Evolutionary conservation across 495 filamentous ascomycete genomes (phyloP), one percentile per base, ranked within the genome.

Genomic region (Neurospora tetrasperma): DNA sequence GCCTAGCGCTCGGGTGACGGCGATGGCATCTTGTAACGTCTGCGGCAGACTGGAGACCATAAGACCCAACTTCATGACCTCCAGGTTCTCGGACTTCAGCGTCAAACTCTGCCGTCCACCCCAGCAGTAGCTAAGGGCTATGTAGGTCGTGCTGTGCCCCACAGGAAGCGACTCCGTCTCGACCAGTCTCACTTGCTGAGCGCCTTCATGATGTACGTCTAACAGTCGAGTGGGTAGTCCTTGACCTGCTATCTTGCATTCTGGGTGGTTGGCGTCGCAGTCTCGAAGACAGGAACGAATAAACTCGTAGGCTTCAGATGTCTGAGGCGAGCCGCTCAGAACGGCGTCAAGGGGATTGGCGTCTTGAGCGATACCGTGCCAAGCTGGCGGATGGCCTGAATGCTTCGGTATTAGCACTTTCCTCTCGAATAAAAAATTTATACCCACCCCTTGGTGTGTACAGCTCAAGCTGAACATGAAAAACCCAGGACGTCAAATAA

Each of bases 111-210:
- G 39, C 1, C 3, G 4, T 42, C 16, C 41, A 14, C 71, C 71
- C 71, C 71, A 73, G 9, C 71, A 73, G 59, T 73, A 73, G 38
- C 23, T 70, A 27, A 73, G 46, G 68, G 72, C 38, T 41, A 66
- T 18, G 54, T 66, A 66, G 7, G 27, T 18, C 12, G 6, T 18
- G 2, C 0, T 35, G 54, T 18, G 14, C 14, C 54, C 27, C 3
- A 18, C 6, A 66, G 48, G 23, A 54, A 72, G 23, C 10, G 71
- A 69, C 10, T 3, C 10, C 10, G 12, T 69, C 16, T 72, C 48
- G 38, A 72, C 71, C 5, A 72, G 38, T 23, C 9, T 9, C 12
- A 69, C 71, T 39, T 68, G 8, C 11, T 20, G 23, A 2, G 35
- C 20, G 38, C 39, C 54, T 41, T 39, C n/a, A 9, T 40, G 12